A percentile compares a stretch with the other conserved stretches of the same genome.
These are phyloP conservation scores for Lumnitzera littorea DNA, from an alignment of 345 rosid genomes.

Conservation along the genomic window DNA sequence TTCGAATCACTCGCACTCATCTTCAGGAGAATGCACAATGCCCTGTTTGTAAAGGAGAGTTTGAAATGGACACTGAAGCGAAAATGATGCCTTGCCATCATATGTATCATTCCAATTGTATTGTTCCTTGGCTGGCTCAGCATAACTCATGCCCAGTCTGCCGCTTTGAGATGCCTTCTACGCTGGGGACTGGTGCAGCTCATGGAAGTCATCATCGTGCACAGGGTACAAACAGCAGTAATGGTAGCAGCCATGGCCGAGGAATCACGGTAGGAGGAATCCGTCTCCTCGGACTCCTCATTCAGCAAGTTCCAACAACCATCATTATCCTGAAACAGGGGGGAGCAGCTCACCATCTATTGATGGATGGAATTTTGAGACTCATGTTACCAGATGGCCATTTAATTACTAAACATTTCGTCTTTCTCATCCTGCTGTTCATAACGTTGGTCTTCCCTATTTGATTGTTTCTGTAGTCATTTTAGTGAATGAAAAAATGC, in stretches of 20 bases:
- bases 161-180: conserved; percentile 25
- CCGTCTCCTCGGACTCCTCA: conserved; percentile 7
- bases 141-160: conserved; percentile 48
- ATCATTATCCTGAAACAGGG: background rate
- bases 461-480: no score
- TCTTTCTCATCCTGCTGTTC: no score
- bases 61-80: conserved; percentile 31
- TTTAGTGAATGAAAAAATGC: no score
- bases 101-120: conserved; percentile 35
- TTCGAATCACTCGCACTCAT: conserved; percentile 27
- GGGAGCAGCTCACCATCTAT: conserved; percentile 1
- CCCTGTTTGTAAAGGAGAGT: conserved; percentile 41
- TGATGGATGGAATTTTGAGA: conserved; percentile 12
- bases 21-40: conserved; percentile 32
- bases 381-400: conserved; percentile 16
- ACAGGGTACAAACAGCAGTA: background rate
- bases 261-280: conserved; percentile 10
- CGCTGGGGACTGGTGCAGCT: background rate
- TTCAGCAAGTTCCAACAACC: conserved; percentile 2
- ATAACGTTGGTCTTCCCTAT: no score
- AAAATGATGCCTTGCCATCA: conserved; percentile 41
- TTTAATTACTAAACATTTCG: conserved; percentile 9
- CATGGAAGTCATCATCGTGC: background rate
- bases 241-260: conserved; percentile 5
- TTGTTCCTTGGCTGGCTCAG: conserved; percentile 37